phyloP scores from a whole-genome alignment of 805 yeast species.

The Candida anglica region DNA sequence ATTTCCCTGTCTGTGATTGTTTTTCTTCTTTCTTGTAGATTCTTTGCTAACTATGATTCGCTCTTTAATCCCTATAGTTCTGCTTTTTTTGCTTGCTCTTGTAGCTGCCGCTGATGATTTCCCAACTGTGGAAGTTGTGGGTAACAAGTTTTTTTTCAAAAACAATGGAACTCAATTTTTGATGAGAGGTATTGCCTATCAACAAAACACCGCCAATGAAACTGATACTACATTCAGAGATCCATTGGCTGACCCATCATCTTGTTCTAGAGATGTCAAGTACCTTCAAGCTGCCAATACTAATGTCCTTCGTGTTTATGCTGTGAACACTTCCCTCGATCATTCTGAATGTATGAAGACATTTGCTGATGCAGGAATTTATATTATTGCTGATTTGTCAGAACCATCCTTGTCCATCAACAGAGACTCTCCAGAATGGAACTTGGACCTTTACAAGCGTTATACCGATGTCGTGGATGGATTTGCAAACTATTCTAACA shows the following conservation, averaged over 20 bases:
- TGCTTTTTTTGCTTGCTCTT: conserved; percentile 4
- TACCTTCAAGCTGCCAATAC: conserved; percentile 35
- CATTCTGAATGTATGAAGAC: conserved; percentile 40
- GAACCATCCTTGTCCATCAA: conserved; percentile 78
- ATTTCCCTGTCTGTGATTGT: background rate
- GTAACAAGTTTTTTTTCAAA: conserved; percentile 38
- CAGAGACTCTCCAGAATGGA: conserved; percentile 79
- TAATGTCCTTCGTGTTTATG: conserved; percentile 41
- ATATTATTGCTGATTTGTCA: conserved; percentile 41
- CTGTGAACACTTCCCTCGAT: conserved; percentile 33
- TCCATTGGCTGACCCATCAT: conserved; percentile 38
- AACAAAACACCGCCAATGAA: conserved; percentile 32
- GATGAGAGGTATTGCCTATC: conserved; percentile 43
- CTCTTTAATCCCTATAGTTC: background rate
- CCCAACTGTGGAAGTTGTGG: conserved; percentile 38
- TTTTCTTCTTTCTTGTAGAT: background rate
- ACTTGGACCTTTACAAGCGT: conserved; percentile 63
- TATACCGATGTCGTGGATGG: conserved; percentile 80
- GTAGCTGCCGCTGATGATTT: conserved; percentile 9
- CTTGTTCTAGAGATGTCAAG: conserved; percentile 41
- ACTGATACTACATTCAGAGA: conserved; percentile 25
- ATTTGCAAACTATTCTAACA: conserved; percentile 72
- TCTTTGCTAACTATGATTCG: background rate
- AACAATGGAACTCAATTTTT: conserved; percentile 43
- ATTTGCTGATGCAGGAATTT: conserved; percentile 44